These are phyloP conservation scores for Podila verticillata DNA, from an alignment of 192 early-diverging fungal species.

Conservation along the genomic window DNA sequence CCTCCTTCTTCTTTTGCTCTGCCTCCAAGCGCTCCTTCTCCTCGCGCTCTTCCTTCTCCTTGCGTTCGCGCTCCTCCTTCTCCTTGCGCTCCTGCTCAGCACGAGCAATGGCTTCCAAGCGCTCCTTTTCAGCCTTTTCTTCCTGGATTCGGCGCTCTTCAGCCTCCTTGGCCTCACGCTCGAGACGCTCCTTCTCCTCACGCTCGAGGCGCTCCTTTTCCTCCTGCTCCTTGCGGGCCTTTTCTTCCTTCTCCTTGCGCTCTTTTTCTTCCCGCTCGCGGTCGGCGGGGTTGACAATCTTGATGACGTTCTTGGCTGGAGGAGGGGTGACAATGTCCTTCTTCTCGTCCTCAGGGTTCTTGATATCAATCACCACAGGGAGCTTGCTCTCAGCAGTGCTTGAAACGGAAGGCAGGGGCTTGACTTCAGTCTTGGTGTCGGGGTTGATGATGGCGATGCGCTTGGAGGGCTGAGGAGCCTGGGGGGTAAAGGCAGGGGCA, in stretches of 20 bases:
- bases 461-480: slow-evolving; percentile 54
- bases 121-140: slow-evolving; percentile 30
- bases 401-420: slow-evolving; percentile 57
- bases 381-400: slow-evolving; percentile 25
- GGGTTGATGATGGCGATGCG: slow-evolving; percentile 84
- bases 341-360: slow-evolving; percentile 48
- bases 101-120: slow-evolving; percentile 15
- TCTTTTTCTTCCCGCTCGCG: slow-evolving; percentile 56
- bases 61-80: slow-evolving; percentile 32
- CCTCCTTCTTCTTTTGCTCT: slow-evolving; percentile 29
- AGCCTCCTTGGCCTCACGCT: slow-evolving; percentile 38
- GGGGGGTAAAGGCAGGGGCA: slow-evolving; percentile 31
- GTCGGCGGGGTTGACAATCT: slow-evolving; percentile 62
- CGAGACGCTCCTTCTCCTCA: slow-evolving; percentile 44
- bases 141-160: slow-evolving; percentile 39
- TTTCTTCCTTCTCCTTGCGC: slow-evolving; percentile 57
- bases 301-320: slow-evolving; percentile 47
- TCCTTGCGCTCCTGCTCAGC: slow-evolving; percentile 34
- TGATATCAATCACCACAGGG: slow-evolving; percentile 28
- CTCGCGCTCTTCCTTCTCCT: slow-evolving; percentile 38
- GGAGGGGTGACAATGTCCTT: slow-evolving; percentile 39
- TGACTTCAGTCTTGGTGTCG: slow-evolving; percentile 74
- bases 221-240: slow-evolving; percentile 43
- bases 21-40: slow-evolving; percentile 35
- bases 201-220: slow-evolving; percentile 48